These are phyloP conservation scores for Exophiala spinifera DNA, from an alignment of 2,329 filamentous ascomycete species.

Conservation along the genomic window DNA sequence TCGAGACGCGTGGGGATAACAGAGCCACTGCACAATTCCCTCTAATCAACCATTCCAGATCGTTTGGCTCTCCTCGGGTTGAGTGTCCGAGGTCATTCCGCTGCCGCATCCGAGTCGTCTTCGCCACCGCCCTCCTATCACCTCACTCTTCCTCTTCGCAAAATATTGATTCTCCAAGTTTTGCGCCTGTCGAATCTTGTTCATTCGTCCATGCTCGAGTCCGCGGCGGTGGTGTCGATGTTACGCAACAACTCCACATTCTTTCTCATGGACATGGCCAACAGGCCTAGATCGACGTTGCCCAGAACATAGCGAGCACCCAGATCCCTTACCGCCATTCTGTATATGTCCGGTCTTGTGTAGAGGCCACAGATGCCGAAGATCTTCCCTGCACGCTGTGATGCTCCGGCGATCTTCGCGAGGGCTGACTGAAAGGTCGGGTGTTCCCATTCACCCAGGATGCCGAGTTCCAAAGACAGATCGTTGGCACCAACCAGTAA, in stretches of 20 bases:
- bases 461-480: conserved; percentile 11
- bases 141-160: neutral
- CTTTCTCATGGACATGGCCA: conserved; percentile 11
- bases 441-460: conserved; percentile 15
- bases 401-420: neutral
- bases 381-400: neutral
- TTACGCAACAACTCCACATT: conserved; percentile 9
- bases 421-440: conserved; percentile 2
- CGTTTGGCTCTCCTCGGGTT: neutral
- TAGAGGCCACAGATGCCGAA: neutral
- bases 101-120: neutral
- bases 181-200: neutral
- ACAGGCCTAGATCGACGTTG: conserved; percentile 12
- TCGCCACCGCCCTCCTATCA: neutral
- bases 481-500: conserved; percentile 21
- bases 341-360: neutral
- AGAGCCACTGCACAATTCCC: neutral
- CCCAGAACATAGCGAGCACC: conserved; percentile 14
- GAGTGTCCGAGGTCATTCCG: neutral
- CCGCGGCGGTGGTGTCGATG: neutral
- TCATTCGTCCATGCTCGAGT: neutral
- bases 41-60: neutral
- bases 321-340: neutral
- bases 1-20: neutral
- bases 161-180: neutral